A percentile compares a stretch with the other conserved stretches of the same genome.
These are phyloP conservation scores for Plantago coronopus DNA, from an alignment of 305 asterid species.

Conservation along the genomic window DNA sequence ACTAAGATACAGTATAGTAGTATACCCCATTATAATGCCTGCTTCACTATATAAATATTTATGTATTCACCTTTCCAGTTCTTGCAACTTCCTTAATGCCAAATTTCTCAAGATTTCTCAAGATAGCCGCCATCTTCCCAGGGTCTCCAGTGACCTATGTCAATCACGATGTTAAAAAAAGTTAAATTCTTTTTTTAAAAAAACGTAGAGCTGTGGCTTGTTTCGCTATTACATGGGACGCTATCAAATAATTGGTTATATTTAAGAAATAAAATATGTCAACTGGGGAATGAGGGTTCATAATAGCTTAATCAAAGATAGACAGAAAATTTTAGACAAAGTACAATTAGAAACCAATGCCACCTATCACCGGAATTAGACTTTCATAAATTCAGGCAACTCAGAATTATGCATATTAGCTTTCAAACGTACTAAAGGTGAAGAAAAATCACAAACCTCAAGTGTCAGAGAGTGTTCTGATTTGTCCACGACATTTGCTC, in stretches of 20 bases:
- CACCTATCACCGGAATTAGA: no score
- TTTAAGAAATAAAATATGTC: background rate
- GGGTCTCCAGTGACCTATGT: conserved; percentile 94
- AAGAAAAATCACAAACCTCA: conserved; percentile 48
- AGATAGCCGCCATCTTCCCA: conserved; percentile 78
- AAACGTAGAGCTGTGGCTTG: conserved; percentile 1
- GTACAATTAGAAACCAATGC: background rate
- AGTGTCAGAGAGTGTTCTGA: conserved; percentile 69
- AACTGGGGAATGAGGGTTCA: conserved; percentile 14
- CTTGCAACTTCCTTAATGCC: conserved; percentile 80
- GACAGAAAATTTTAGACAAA: conserved; percentile 11
- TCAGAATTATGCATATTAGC: no score
- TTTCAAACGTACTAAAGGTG: background rate
- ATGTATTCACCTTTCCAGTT: conserved; percentile 68
- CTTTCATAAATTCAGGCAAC: no score
- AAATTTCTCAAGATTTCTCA: conserved; percentile 69
- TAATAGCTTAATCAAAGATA: conserved; percentile 1
- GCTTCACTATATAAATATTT: conserved; percentile 5
- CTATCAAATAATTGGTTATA: background rate
- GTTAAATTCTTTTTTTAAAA: no score
- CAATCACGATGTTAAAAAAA: conserved; percentile 20
- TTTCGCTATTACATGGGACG: background rate
- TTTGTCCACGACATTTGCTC: conserved; percentile 75
- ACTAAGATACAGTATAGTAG: conserved; percentile 10
- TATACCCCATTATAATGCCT: conserved; percentile 1